Percentiles rank a stretch among this genome's conserved stretches.
phyloP scores from a whole-genome alignment of 2,329 filamentous ascomycete species.

The Diaporthe sp. region DNA sequence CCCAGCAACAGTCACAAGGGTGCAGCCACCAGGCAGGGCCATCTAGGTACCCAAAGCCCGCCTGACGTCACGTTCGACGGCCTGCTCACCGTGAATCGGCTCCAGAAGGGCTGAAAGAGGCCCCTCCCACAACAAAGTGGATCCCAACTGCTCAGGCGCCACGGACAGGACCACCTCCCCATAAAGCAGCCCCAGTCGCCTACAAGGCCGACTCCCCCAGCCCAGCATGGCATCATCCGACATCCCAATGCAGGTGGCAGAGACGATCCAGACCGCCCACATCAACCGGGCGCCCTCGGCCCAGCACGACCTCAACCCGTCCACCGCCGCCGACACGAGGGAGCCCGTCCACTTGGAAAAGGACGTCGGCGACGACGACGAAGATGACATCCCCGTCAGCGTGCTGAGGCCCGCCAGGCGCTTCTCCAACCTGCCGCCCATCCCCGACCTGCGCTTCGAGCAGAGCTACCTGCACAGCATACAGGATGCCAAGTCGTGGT shows the following conservation, averaged over 20 bases:
- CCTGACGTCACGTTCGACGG: constrained; percentile 31
- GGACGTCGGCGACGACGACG: constrained; percentile 55
- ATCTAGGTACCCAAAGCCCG: neutral
- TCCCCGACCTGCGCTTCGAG: constrained; percentile 95
- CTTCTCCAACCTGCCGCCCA: constrained; percentile 62
- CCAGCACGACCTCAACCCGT: constrained; percentile 81
- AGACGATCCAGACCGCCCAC: constrained; percentile 83
- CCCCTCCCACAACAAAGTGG: constrained; percentile 14
- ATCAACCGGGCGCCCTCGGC: constrained; percentile 79
- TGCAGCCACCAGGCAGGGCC: neutral
- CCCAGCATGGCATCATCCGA: constrained; percentile 61
- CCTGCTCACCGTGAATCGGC: constrained; percentile 11
- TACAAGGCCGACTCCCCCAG: neutral
- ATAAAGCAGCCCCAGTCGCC: constrained; percentile 20
- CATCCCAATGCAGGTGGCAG: constrained; percentile 76
- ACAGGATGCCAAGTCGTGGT: constrained; percentile 80
- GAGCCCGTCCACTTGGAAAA: constrained; percentile 60
- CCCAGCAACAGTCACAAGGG: neutral
- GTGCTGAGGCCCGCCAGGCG: constrained; percentile 66
- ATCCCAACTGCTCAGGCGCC: neutral
- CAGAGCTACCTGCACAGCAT: constrained; percentile 97
- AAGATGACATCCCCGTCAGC: constrained; percentile 77
- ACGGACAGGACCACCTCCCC: neutral
- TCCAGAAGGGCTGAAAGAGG: constrained; percentile 5
- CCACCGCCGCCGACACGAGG: constrained; percentile 77